Evolutionary conservation across 345 rosid species (phyloP).

Genomic region (Sisymbrium irio): DNA sequence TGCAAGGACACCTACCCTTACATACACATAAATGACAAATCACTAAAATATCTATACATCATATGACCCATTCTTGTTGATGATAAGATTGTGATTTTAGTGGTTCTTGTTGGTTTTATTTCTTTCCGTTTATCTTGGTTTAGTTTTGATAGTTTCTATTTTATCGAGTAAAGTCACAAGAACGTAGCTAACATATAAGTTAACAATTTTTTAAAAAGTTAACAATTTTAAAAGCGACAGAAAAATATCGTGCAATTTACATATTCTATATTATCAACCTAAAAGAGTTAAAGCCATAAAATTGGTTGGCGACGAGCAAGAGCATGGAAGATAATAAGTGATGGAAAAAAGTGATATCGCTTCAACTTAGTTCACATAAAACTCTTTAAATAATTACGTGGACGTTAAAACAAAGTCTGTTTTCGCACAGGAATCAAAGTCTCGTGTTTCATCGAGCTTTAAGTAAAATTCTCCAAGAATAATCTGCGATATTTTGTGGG

Average conservation of each 20-base stretch:
- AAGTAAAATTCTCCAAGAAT: neutral
- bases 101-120: conserved; percentile 18
- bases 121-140: neutral
- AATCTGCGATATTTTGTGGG: neutral
- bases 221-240: neutral
- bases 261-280: neutral
- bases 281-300: conserved; percentile 18
- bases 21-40: conserved; percentile 17
- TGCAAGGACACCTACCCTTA: conserved; percentile 33
- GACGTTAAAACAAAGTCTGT: neutral
- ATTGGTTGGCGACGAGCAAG: conserved; percentile 23
- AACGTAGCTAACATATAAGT: neutral
- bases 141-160: neutral
- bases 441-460: conserved; percentile 16
- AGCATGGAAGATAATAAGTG: conserved; percentile 18
- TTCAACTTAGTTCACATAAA: neutral
- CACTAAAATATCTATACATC: conserved; percentile 15
- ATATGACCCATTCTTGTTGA: conserved; percentile 11
- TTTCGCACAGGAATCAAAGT: neutral
- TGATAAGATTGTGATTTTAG: conserved; percentile 30
- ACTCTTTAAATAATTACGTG: neutral
- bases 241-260: neutral
- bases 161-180: neutral
- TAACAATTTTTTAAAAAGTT: no score
- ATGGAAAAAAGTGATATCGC: neutral